Conservation (phyloP, 257 asterid species). For the Cordia subcordata region DNA sequence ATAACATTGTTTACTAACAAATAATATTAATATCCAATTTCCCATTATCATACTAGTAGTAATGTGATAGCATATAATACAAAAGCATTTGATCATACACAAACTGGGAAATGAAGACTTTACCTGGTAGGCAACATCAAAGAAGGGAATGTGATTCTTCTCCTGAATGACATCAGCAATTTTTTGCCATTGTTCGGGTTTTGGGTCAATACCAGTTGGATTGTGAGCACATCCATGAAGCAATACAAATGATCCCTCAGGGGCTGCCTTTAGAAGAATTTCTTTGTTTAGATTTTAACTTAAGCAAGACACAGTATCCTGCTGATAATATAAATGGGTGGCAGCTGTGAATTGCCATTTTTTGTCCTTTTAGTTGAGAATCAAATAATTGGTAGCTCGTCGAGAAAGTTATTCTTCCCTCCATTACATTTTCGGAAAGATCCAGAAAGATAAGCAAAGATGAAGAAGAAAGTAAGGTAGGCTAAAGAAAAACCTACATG, state of each 20-base stretch:
- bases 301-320: background rate
- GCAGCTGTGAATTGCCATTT: background rate
- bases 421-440: too few relatives aligned
- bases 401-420: too few relatives aligned
- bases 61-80: background rate
- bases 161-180: constrained; percentile 91
- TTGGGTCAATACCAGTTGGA: constrained; percentile 98
- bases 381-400: too few relatives aligned
- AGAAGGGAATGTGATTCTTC: constrained; percentile 87
- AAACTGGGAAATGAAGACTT: constrained; percentile 5
- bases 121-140: constrained; percentile 99
- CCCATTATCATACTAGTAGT: background rate
- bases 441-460: too few relatives aligned
- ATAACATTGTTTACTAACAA: too few relatives aligned
- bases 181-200: constrained; percentile 81
- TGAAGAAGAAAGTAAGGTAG: too few relatives aligned
- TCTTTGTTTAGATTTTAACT: constrained; percentile 3
- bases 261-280: constrained; percentile 54
- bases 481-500: too few relatives aligned
- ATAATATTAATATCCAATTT: too few relatives aligned
- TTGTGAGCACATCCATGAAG: constrained; percentile 99
- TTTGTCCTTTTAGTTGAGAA: too few relatives aligned
- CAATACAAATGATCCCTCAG: constrained; percentile 87
- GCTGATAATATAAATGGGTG: background rate
- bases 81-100: background rate